phyloP scores from a whole-genome alignment of 1,139 yeast genomes.

The Hansenula sp. region DNA sequence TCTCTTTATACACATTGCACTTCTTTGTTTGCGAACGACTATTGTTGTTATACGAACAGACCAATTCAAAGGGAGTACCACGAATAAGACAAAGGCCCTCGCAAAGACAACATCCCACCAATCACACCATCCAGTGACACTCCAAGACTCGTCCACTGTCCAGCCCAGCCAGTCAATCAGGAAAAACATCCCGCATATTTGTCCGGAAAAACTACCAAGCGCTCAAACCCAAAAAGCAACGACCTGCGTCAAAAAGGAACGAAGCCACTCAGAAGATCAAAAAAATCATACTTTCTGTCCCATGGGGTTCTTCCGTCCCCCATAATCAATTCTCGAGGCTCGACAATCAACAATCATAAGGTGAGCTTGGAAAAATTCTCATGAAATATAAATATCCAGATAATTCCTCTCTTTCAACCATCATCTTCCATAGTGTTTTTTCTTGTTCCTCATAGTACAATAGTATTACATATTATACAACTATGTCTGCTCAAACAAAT shows the following conservation, averaged over 20 bases:
- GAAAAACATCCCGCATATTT: neutral
- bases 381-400: neutral
- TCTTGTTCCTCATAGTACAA: neutral
- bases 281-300: neutral
- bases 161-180: too few relatives aligned
- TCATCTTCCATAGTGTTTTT: too few relatives aligned
- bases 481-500: neutral
- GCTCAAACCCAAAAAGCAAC: neutral
- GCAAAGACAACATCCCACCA: too few relatives aligned
- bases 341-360: neutral
- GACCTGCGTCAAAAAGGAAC: neutral
- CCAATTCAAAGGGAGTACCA: too few relatives aligned
- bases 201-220: constrained; percentile 1
- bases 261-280: neutral
- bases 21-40: too few relatives aligned
- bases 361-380: neutral
- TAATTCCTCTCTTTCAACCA: neutral
- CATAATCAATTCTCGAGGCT: neutral
- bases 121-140: too few relatives aligned
- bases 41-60: too few relatives aligned
- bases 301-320: constrained; percentile 2
- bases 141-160: too few relatives aligned
- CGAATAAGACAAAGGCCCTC: too few relatives aligned
- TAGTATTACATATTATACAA: neutral
- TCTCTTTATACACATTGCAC: too few relatives aligned